Evolutionary conservation across 2,329 filamentous ascomycete species (phyloP), one percentile per base, ranked within the genome.

Genomic region (Verticillium zaregamsianum): DNA sequence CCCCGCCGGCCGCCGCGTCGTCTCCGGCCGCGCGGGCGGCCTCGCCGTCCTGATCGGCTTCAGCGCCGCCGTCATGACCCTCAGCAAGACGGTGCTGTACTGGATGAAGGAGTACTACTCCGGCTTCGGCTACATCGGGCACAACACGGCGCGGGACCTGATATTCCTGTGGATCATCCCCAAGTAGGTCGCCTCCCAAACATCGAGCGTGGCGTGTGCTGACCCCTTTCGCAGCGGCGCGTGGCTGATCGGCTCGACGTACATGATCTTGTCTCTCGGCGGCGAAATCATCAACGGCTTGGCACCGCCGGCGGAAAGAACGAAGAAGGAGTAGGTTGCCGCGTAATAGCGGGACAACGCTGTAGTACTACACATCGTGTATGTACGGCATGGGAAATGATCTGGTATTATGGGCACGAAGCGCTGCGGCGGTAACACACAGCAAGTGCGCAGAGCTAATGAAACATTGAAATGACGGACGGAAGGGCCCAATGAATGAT

Each of bases 1-100:
- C 15, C 67, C 63, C 15, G 67, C 66, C 14, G 67, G 62, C 12
- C 71, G 67, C 65, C 74, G 68, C 64, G 71, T 70, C 3, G 62
- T 86, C 3, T 70, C 64, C 0, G 84, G 84, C 0, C 69, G 77
- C 1, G 63, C 68, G 3, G 83, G 78, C 0, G 83, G 77, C 0
- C 23, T 74, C 62, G 82, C 81, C 0, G 71, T 82, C 3, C 49
- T 86, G 20, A 57, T 84, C 3, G 81, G 77, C 5, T 86, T 85
- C 65, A 78, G 79, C 62, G 81, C 82, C 0, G 79, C 82, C 1
- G 78, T 86, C 59, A 86, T 86, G 85, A 87, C 85, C 1, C 66
- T 86, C 12, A 85, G 81, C 77, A 87, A 87, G 79, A 87, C 85
- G n/a, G 70, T 81, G 12, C 71, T 87, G 2, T 87, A 87, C 69